These are phyloP conservation scores for Fusarium lateritium DNA, from an alignment of 2,329 filamentous ascomycete genomes.

Conservation along the genomic window DNA sequence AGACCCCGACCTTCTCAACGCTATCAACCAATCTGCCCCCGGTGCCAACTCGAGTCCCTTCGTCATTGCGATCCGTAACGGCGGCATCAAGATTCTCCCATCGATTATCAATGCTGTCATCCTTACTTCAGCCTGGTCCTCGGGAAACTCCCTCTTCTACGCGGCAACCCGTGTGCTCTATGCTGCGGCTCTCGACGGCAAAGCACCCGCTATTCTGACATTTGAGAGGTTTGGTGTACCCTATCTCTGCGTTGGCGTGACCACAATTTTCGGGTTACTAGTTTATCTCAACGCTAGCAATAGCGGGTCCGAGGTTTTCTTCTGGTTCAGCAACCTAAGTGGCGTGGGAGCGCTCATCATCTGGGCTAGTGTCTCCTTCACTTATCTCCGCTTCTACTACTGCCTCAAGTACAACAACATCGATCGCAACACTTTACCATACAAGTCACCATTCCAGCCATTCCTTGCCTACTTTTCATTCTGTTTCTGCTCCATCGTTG, in stretches of 20 bases:
- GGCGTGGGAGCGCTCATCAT: slow-evolving; percentile 27
- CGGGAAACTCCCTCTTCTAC: slow-evolving; percentile 74
- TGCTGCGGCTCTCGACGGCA: slow-evolving; percentile 75
- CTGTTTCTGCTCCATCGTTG: slow-evolving; percentile 70
- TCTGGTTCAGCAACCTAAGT: slow-evolving; percentile 34
- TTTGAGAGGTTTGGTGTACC: slow-evolving; percentile 34
- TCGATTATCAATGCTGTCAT: slow-evolving; percentile 79
- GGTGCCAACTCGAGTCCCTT: slow-evolving; percentile 65
- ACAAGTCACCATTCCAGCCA: slow-evolving; percentile 68
- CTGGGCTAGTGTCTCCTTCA: slow-evolving; percentile 69
- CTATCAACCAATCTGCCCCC: slow-evolving; percentile 68
- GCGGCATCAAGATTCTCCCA: slow-evolving; percentile 74
- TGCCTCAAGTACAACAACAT: slow-evolving; percentile 69
- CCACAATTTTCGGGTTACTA: slow-evolving; percentile 10
- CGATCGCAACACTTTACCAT: slow-evolving; percentile 61
- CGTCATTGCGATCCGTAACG: slow-evolving; percentile 77
- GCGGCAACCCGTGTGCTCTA: slow-evolving; percentile 79
- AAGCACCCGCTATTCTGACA: slow-evolving; percentile 59
- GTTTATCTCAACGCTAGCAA: slow-evolving; percentile 47
- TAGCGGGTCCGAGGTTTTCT: slow-evolving; percentile 32
- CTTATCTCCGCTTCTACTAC: slow-evolving; percentile 44
- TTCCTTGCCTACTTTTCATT: slow-evolving; percentile 76
- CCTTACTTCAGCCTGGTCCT: slow-evolving; percentile 75
- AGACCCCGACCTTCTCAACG: slow-evolving; percentile 70
- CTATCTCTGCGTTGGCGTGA: slow-evolving; percentile 26